Conservation (phyloP, 2,329 filamentous ascomycete genomes). For the Talaromyces amestolkiae region DNA sequence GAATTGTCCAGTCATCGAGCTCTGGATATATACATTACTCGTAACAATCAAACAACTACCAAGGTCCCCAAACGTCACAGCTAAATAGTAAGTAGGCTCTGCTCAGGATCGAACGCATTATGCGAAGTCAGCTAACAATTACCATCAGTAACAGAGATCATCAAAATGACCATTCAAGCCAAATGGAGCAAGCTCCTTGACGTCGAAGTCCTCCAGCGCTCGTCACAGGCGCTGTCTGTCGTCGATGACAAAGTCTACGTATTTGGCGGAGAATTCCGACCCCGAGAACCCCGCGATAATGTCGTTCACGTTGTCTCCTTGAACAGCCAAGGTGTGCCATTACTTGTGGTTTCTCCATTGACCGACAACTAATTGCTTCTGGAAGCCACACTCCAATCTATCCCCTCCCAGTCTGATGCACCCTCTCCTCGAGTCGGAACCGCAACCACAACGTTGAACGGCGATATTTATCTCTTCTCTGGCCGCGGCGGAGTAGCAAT, state of each 20-base stretch:
- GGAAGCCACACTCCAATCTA: conserved; percentile 16
- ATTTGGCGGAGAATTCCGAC: conserved; percentile 72
- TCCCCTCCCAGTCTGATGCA: conserved; percentile 32
- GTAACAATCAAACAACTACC: background rate
- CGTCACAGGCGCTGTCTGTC: conserved; percentile 69
- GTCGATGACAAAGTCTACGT: conserved; percentile 61
- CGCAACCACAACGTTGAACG: conserved; percentile 65
- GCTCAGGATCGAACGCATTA: background rate
- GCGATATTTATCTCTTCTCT: conserved; percentile 76
- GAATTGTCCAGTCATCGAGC: background rate
- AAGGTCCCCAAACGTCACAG: background rate
- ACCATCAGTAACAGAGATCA: background rate
- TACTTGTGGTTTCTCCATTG: background rate
- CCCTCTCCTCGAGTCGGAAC: conserved; percentile 68
- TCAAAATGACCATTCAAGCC: conserved; percentile 8
- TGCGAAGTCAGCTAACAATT: background rate
- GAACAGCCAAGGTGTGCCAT: background rate
- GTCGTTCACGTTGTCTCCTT: conserved; percentile 66
- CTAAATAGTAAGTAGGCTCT: background rate
- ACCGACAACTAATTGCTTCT: background rate
- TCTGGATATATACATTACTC: background rate
- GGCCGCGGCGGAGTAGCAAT: conserved; percentile 69
- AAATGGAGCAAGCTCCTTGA: conserved; percentile 28
- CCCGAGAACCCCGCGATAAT: conserved; percentile 69
- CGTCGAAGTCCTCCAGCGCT: conserved; percentile 48